Evolutionary conservation across 2,329 filamentous ascomycete genomes (phyloP).

Genomic region (Paramyrothecium roridum): DNA sequence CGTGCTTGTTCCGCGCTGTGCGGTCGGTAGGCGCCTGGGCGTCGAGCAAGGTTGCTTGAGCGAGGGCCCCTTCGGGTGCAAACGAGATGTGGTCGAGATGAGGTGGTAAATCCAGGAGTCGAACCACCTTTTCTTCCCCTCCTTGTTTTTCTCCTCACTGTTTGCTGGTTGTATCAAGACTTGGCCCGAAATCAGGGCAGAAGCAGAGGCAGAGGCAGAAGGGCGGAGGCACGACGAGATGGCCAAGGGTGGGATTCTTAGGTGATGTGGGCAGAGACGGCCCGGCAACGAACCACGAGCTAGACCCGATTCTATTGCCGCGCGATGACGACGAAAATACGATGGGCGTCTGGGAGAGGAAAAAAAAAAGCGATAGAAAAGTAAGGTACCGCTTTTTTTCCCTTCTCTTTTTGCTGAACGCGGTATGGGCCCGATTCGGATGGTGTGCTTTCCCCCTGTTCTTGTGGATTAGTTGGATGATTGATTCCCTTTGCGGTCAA

Average conservation of each 20-base stretch:
- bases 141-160: neutral
- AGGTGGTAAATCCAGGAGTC: neutral
- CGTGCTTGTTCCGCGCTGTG: too few relatives aligned
- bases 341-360: neutral
- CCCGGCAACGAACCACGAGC: constrained; percentile 9
- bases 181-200: neutral
- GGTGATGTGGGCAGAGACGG: constrained; percentile 3
- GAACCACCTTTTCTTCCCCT: neutral
- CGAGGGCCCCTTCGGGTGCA: neutral
- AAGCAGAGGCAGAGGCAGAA: too few relatives aligned
- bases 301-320: neutral
- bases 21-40: too few relatives aligned
- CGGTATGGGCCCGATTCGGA: neutral
- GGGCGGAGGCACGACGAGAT: too few relatives aligned
- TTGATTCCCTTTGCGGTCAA: neutral
- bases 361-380: constrained; percentile 5
- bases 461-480: constrained; percentile 2
- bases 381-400: neutral
- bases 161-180: neutral
- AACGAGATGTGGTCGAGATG: neutral
- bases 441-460: neutral
- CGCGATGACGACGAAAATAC: neutral
- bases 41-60: neutral
- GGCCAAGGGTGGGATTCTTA: neutral
- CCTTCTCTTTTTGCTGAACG: neutral